phyloP scores from a whole-genome alignment of 495 filamentous ascomycete species.

The Lindgomyces ingoldianus region DNA sequence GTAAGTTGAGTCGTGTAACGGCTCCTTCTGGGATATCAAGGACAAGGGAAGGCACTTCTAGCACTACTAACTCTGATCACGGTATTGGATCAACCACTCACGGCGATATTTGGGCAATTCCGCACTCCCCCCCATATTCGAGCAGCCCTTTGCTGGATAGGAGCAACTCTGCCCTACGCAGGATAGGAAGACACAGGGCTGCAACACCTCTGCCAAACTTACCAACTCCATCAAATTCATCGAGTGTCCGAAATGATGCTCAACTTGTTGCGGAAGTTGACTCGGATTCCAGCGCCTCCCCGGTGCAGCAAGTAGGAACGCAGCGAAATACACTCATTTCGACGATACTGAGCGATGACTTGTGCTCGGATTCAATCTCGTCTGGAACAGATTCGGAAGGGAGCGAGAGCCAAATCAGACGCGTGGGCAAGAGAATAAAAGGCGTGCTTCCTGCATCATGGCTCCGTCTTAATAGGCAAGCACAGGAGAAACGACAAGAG shows the following conservation, averaged over 20 bases:
- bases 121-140: slow-evolving; percentile 24
- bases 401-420: slow-evolving; percentile 44
- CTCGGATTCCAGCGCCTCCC: background rate
- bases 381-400: slow-evolving; percentile 22
- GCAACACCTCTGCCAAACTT: slow-evolving; percentile 4
- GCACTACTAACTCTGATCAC: background rate
- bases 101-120: slow-evolving; percentile 15
- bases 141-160: slow-evolving; percentile 15
- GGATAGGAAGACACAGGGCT: background rate
- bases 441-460: slow-evolving; percentile 92
- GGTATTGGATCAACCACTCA: background rate
- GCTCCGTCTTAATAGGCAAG: slow-evolving; percentile 68
- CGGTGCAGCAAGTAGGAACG: background rate
- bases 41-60: background rate
- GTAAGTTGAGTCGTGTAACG: background rate
- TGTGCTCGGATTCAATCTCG: background rate
- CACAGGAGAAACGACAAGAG: slow-evolving; percentile 46
- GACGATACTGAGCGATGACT: slow-evolving; percentile 22
- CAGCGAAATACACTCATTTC: background rate
- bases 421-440: slow-evolving; percentile 61
- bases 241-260: slow-evolving; percentile 11
- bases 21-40: background rate
- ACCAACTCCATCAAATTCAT: slow-evolving; percentile 26
- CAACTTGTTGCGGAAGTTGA: background rate
- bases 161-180: background rate